These are phyloP conservation scores for Tolypocladium tropicale DNA, from an alignment of 2,329 filamentous ascomycete species.

Conservation along the genomic window DNA sequence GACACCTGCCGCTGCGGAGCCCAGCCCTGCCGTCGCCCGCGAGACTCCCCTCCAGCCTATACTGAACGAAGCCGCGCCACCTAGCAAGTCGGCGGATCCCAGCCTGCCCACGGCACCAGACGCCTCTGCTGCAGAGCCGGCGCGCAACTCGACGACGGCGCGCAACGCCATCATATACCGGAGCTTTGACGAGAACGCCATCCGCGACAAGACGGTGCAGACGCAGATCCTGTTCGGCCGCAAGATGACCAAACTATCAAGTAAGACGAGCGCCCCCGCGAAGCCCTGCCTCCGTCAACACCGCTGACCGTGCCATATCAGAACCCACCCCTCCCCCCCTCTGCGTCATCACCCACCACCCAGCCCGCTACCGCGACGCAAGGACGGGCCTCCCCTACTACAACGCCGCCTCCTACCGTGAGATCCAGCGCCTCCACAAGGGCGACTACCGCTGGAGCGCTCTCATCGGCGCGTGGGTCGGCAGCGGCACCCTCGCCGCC, in stretches of 20 bases:
- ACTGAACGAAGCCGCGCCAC: slow-evolving; percentile 5
- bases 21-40: neutral
- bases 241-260: slow-evolving; percentile 46
- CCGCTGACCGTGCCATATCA: slow-evolving; percentile 12
- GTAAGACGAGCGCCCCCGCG: slow-evolving; percentile 24
- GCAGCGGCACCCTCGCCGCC: slow-evolving; percentile 52
- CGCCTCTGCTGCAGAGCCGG: slow-evolving; percentile 7
- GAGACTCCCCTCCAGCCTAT: slow-evolving; percentile 5
- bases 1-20: neutral
- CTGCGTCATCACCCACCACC: slow-evolving; percentile 75
- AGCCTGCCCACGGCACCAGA: slow-evolving; percentile 7
- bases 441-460: slow-evolving; percentile 77
- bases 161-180: slow-evolving; percentile 49
- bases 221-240: slow-evolving; percentile 48
- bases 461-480: slow-evolving; percentile 75
- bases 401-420: slow-evolving; percentile 69
- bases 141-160: slow-evolving; percentile 29
- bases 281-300: neutral
- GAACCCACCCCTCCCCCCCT: slow-evolving; percentile 42
- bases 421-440: slow-evolving; percentile 63
- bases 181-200: slow-evolving; percentile 46
- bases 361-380: slow-evolving; percentile 77
- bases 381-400: slow-evolving; percentile 73
- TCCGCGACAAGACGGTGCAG: slow-evolving; percentile 46
- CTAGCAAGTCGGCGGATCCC: slow-evolving; percentile 5